Evolutionary conservation across 306 rosid genomes (phyloP).

Genomic region (Abrus precatorius): DNA sequence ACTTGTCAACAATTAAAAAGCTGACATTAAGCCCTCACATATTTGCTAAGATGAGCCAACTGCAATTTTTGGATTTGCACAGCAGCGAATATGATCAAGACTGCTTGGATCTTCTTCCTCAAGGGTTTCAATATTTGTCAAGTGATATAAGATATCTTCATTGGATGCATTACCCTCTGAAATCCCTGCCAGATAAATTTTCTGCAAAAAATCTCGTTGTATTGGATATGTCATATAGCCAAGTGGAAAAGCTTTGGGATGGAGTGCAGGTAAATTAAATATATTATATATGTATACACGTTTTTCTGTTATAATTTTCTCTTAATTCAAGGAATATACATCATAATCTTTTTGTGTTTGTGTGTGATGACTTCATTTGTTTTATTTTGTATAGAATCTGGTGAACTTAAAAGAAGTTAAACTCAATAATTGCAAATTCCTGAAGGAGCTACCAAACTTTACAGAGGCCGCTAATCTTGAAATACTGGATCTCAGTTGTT

Average conservation of each 20-base stretch:
- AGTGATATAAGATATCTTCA: constrained; percentile 20
- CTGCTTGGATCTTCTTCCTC: not conserved
- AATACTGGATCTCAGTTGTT: not conserved
- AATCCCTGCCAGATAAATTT: constrained; percentile 29
- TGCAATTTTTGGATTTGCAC: constrained; percentile 4
- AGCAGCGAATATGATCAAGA: not conserved
- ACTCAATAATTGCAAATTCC: not conserved
- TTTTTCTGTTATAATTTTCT: not conserved
- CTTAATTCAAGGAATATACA: not conserved
- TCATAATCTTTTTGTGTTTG: too few species aligned
- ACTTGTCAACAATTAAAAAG: not conserved
- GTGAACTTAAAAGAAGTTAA: not conserved
- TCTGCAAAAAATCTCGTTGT: constrained; percentile 3
- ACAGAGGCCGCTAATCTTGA: constrained; percentile 2
- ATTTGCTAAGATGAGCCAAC: constrained; percentile 4
- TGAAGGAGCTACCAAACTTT: not conserved
- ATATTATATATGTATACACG: too few species aligned
- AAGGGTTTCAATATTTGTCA: constrained; percentile 11
- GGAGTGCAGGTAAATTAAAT: constrained; percentile 9
- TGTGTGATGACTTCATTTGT: not conserved
- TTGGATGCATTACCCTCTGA: constrained; percentile 29
- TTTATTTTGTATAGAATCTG: constrained; percentile 4
- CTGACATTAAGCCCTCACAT: not conserved
- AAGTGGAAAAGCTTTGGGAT: constrained; percentile 29
- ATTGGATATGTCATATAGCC: not conserved